phyloP scores from a whole-genome alignment of 1,139 yeast genomes.

The Kodamaea suecica region DNA sequence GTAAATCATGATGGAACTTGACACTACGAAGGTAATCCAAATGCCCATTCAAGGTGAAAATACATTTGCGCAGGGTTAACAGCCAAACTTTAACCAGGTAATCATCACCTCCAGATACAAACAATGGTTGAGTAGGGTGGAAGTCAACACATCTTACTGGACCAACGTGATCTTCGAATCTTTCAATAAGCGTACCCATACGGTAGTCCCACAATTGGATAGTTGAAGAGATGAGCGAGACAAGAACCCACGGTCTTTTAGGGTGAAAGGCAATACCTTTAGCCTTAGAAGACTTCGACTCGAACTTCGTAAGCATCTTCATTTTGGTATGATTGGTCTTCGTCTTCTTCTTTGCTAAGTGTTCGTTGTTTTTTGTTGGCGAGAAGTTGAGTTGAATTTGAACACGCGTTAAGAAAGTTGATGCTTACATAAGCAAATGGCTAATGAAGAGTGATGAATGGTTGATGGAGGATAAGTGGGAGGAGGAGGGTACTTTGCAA shows the following conservation, averaged over 20 bases:
- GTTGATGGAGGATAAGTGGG: too few species aligned
- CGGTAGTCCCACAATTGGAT: slow-evolving; percentile 99
- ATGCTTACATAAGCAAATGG: too few species aligned
- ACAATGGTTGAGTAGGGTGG: slow-evolving; percentile 97
- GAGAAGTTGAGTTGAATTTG: neutral
- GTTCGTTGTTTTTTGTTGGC: neutral
- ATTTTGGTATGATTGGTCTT: slow-evolving; percentile 37
- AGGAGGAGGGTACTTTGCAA: too few species aligned
- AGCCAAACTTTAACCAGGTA: slow-evolving; percentile 96
- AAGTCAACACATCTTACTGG: slow-evolving; percentile 94
- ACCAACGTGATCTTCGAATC: slow-evolving; percentile 98
- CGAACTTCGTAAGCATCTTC: slow-evolving; percentile 98
- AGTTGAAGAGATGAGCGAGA: slow-evolving; percentile 89
- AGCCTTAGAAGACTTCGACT: slow-evolving; percentile 97
- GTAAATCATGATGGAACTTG: slow-evolving; percentile 91
- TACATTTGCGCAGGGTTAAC: slow-evolving; percentile 81
- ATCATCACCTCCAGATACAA: slow-evolving; percentile 97
- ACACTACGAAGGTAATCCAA: slow-evolving; percentile 94
- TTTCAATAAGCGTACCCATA: slow-evolving; percentile 95
- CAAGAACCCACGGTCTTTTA: slow-evolving; percentile 93
- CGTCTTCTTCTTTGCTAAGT: neutral
- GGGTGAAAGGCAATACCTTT: slow-evolving; percentile 99
- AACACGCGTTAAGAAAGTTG: slow-evolving; percentile 9
- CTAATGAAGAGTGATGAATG: too few species aligned
- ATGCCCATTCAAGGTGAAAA: slow-evolving; percentile 90